phyloP scores from a whole-genome alignment of 805 yeast genomes.

The Wickerhamomyces chambardii region DNA sequence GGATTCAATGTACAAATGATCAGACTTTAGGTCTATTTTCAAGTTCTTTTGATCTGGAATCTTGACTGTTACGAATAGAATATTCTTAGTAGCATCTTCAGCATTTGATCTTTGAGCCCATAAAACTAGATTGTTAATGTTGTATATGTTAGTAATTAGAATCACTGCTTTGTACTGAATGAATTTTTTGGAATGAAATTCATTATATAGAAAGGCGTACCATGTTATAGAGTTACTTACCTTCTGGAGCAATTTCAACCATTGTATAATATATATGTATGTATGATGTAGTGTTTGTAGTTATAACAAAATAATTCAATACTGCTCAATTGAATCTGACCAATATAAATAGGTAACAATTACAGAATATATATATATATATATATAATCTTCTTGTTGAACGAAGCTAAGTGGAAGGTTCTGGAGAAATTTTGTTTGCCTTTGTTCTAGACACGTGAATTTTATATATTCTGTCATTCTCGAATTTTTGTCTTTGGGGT shows the following conservation, averaged over 20 bases:
- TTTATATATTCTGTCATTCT: too few relatives aligned
- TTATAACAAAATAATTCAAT: background rate
- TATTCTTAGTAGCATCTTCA: constrained; percentile 63
- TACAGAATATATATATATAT: too few relatives aligned
- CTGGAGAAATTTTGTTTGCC: too few relatives aligned
- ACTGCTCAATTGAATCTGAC: too few relatives aligned
- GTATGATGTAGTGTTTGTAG: background rate
- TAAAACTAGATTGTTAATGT: constrained; percentile 41
- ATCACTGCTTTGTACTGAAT: background rate
- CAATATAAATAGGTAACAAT: too few relatives aligned
- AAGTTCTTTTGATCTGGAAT: constrained; percentile 62
- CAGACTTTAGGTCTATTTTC: constrained; percentile 50
- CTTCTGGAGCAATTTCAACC: constrained; percentile 4
- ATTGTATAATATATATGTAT: constrained; percentile 1
- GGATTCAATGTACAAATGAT: constrained; percentile 43
- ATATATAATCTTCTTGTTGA: too few relatives aligned
- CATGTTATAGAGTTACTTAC: constrained; percentile 3
- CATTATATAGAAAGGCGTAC: background rate
- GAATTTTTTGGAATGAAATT: background rate
- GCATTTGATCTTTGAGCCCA: constrained; percentile 97
- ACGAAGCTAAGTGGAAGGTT: too few relatives aligned
- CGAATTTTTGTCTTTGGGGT: too few relatives aligned
- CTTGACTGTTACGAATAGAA: constrained; percentile 64
- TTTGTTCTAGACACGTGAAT: too few relatives aligned
- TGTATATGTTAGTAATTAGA: background rate